Base-by-base conservation (phyloP, 345 rosid genomes). In the Murraya koenigii region DNA sequence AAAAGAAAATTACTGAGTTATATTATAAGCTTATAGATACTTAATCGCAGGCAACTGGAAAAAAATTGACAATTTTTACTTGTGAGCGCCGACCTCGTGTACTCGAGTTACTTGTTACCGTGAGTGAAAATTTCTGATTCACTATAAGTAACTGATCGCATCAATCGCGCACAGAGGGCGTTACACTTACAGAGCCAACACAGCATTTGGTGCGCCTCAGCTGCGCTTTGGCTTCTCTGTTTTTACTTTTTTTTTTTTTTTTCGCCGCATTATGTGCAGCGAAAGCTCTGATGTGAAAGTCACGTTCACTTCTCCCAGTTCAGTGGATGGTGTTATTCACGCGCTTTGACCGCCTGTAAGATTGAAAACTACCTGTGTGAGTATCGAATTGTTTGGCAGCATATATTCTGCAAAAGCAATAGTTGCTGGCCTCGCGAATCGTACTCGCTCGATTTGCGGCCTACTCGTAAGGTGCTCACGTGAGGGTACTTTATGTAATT, bases 371-470 rank as follows among this genome's bases (percentile, higher is more conserved):
- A 59, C 67, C 38, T 15, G 32, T 15, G 36, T 25, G 8, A 39
- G 17, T 60, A 73, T 73, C 76, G 54, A 72, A 58, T 26, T 28
- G 23, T 33, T 41, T 5, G 69, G 30, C 39, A 59, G 66, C 71
- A 69, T 28, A 25, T 47, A 75, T 62, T 36, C 56, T 13, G 35
- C 71, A 30, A 23, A 69, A 26, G 8, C 10, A 11, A 7, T 11
- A 8, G 64, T 19, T 13, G 33, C 0, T 6, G 47, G 0, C 3
- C 22, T 1, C 1, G 32, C 25, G 1, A 0, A 19, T 22, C 3
- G 7, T 30, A 70, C 68, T 71, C 73, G 63, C 73, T 67, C 54
- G 7, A 0, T 22, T 71, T 49, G 75, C 69, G 75, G 71, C 38
- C 28, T 5, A 1, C 13, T 63, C 13, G 5, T 17, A 10, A 44